Base-by-base conservation (phyloP, 306 rosid species). In the Acacia crassicarpa region DNA sequence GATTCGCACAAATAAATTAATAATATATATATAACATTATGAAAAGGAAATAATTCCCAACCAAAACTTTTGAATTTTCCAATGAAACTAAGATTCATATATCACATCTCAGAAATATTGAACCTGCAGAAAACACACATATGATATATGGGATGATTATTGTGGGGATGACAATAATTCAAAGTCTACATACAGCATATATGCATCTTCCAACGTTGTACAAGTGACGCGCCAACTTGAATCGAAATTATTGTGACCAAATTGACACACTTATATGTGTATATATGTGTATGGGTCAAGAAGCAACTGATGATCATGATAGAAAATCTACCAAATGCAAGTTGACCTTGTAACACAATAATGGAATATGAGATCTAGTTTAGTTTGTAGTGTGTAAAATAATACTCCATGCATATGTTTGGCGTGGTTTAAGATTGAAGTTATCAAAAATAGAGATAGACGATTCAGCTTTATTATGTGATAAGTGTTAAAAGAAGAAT, bases 201-300 rank as follows among this genome's bases (percentile, higher is more conserved):
- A 41, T 9, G 17, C 6, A 66, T 19, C 67, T 17, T 71, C 75
- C 75, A 71, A 44, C 12, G 35, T 53, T 40, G 70, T 40, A 2
- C 25, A 23, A 59, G 85, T 66, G 79, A 87, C 30, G 2, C 32
- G 32, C 78, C 74, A 76, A 62, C 30, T 79, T 72, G 14, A 58
- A 56, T 63, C 43, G 41, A 62, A 66, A 13, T 40, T 20, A 43
- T 41, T 10, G 22, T 41, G 54, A 70, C 54, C 54, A 70, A 70
- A 22, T 69, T 41, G 74, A 25, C 74, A 69, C 12, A n/a, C 19
- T 63, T 6, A 6, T 40, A 10, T 17, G 46, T 76, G 62, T 61
- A 38, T 38, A n/a, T n/a, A n/a, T n/a, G n/a, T n/a, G n/a, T n/a
- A n/a, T n/a, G n/a, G 78, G 79, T 83, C 85, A 81, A 78, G 82